Base-by-base conservation (phyloP, 495 filamentous ascomycete genomes). In the Recurvomyces mirabilis region DNA sequence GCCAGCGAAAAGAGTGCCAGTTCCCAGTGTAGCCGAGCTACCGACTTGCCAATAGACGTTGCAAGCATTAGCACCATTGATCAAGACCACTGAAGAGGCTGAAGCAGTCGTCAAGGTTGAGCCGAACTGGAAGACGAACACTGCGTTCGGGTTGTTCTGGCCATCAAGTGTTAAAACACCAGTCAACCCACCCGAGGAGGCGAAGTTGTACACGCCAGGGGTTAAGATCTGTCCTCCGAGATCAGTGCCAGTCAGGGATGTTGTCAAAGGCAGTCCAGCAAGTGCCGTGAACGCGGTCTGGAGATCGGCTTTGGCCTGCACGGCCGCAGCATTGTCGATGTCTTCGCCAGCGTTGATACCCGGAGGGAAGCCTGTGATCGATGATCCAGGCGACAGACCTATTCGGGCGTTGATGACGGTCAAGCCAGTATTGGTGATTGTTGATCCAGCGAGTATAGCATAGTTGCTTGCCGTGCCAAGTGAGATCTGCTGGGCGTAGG, bases 311-410 rank as follows among this genome's bases (percentile, higher is more conserved):
- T 46, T 29, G 21, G 48, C 48, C 20, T 44, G 34, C n/a, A 36
- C 31, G 10, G 41, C 42, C 13, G 25, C 42, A 7, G 48, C 48
- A 25, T 51, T 31, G 26, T 30, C 43, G 12, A 25, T 31, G 28
- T 38, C 21, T 28, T 28, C 21, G 13, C 28, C 34, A 20, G 22
- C 21, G 26, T 6, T 23, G 30, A 45, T 34, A 15, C 48, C 48
- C 0, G 42, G 48, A 5, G 43, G 48, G 26, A 51, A 51, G 5
- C 48, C 48, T n/a, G 48, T 51, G 22, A 51, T 51, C 24, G 48
- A 47, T 26, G 35, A 40, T n/a, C 37, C 37, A 21, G 49, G 49
- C 12, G 28, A 52, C 20, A 46, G 19, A 22, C 43, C 49, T 14
- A 46, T 17, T 18, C 31, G 14, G 23, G 28, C 49, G 28, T 17